Conservation (phyloP, 352 stramenopile genomes). For the Phytophthora sansomeana region DNA sequence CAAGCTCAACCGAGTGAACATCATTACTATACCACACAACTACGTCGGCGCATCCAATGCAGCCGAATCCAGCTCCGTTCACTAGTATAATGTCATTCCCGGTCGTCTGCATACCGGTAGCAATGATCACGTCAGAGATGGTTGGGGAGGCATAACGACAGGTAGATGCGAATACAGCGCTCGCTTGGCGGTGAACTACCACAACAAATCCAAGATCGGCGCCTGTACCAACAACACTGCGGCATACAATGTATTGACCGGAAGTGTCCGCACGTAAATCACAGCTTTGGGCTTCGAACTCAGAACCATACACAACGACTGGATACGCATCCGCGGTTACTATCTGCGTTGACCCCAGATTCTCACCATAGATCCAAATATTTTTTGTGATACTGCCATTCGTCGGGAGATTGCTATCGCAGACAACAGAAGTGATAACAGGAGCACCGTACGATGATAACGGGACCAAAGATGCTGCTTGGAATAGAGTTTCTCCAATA, state of each 20-base stretch:
- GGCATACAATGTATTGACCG: constrained; percentile 47
- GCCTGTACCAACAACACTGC: constrained; percentile 46
- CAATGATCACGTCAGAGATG: constrained; percentile 23
- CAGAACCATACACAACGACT: constrained; percentile 46
- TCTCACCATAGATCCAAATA: constrained; percentile 52
- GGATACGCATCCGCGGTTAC: constrained; percentile 16
- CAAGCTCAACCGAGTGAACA: constrained; percentile 44
- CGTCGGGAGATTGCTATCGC: constrained; percentile 46
- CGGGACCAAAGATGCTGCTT: constrained; percentile 43
- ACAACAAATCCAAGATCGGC: constrained; percentile 46
- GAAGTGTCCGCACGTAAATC: constrained; percentile 5
- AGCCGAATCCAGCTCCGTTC: constrained; percentile 57
- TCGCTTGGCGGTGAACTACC: constrained; percentile 46
- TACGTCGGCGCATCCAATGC: constrained; percentile 39
- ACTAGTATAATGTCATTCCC: constrained; percentile 46
- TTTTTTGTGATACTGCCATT: constrained; percentile 38
- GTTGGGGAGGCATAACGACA: constrained; percentile 52
- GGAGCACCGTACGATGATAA: constrained; percentile 50
- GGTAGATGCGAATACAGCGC: constrained; percentile 19
- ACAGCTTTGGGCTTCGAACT: constrained; percentile 45
- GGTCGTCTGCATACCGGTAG: constrained; percentile 33
- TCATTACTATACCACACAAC: constrained; percentile 50
- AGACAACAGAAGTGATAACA: constrained; percentile 37
- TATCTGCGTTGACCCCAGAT: constrained; percentile 43
- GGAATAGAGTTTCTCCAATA: constrained; percentile 50